Evolutionary conservation across 2,329 filamentous ascomycete species (phyloP).

Genomic region (Fusarium globosum): DNA sequence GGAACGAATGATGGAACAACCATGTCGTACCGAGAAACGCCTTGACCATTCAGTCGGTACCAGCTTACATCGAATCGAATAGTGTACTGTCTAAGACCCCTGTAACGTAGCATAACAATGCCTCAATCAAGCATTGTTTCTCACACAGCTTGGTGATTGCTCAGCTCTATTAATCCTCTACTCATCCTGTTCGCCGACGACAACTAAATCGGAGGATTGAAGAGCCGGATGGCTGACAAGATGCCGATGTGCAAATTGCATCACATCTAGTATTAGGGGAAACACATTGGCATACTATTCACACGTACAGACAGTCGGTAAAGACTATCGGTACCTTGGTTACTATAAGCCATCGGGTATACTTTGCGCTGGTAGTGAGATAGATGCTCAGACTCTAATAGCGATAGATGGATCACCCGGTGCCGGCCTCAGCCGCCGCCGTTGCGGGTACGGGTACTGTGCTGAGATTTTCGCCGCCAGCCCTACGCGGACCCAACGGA

Average conservation of each 20-base stretch:
- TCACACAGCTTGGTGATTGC: neutral
- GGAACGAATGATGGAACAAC: constrained; percentile 16
- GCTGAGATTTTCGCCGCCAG: constrained; percentile 18
- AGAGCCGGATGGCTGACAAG: neutral
- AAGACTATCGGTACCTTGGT: neutral
- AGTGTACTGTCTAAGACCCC: neutral
- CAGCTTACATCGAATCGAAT: neutral
- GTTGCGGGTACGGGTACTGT: constrained; percentile 19
- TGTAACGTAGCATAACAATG: constrained; percentile 18
- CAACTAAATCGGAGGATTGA: neutral
- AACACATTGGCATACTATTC: neutral
- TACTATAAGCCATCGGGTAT: neutral
- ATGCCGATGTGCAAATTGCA: neutral
- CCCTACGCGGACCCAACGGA: constrained; percentile 23
- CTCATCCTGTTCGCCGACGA: neutral
- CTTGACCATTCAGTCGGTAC: neutral
- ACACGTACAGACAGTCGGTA: neutral
- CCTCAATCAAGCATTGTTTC: neutral
- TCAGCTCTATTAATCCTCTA: neutral
- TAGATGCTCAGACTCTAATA: constrained; percentile 11
- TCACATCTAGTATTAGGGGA: neutral
- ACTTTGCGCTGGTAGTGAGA: neutral
- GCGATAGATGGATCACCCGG: constrained; percentile 22
- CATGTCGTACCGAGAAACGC: neutral
- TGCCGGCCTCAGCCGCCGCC: constrained; percentile 30